Base-by-base conservation (phyloP, 148 eudicot genomes). In the Vaccinium vitisidaea region DNA sequence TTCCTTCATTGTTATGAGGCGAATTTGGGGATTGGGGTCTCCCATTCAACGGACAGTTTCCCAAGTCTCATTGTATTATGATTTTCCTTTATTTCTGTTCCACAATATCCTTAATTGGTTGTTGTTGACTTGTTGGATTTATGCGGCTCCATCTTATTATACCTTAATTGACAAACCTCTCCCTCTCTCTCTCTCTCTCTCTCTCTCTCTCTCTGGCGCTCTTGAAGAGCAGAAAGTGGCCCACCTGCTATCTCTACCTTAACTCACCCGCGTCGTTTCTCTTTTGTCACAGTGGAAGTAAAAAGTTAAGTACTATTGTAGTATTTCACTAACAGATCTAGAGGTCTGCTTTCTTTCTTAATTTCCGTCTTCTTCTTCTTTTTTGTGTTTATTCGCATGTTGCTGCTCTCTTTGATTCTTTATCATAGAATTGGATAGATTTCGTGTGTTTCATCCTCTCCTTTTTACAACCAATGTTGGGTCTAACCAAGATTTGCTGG, bases 1-100 rank as follows among this genome's bases (percentile, higher is more conserved):
- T 71, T 85, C 81, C 74, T 59, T 88, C 82, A 87, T 70, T 67
- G 58, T 83, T 83, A 81, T 86, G 55, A 30, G 86, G 83, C 77
- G 88, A 80, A 75, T 85, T 77, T 88, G 14, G 84, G 88, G 86
- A 80, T 52, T 69, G 59, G 63, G 86, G 86, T 88, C 84, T 69
- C 88, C 86, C 27, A 65, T 88, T 88, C 90, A 88, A 88, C 88
- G 75, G 81, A 88, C 88, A 86, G 73, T 81, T 88, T 86, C 88
- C 90, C 90, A 70, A 58, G 76, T 81, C 86, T 65, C 65, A 39
- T 53, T 30, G 36, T 43, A 43, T 5, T 43, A 43, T 43, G 36
- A 39, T 83, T 67, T 53, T 15, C 19, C 77, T 83, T 55, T 83
- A 84, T 80, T 84, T 83, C 83, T 85, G 87, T 69, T 65, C 88